Percentiles rank a stretch among this genome's conserved stretches.
These are phyloP conservation scores for Diaporthe capsici DNA, from an alignment of 2,329 filamentous ascomycete genomes.

Conservation along the genomic window DNA sequence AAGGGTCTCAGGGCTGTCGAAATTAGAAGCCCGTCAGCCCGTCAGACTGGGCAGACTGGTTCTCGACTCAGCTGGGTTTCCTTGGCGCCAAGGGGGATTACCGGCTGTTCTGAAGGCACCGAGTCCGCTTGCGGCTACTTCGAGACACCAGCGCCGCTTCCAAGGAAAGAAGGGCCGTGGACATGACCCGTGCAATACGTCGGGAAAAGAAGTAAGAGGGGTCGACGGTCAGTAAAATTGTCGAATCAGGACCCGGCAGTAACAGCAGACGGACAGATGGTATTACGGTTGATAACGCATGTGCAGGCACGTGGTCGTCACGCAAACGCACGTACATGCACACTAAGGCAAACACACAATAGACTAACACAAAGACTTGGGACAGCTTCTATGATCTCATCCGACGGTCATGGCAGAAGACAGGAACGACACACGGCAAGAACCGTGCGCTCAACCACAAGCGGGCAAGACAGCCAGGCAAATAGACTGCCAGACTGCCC, in stretches of 20 bases:
- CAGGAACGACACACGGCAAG: background rate
- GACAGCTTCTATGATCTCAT: background rate
- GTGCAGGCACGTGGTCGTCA: background rate
- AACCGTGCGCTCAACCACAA: background rate
- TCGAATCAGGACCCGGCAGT: background rate
- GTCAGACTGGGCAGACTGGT: background rate
- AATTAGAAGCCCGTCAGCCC: constrained; percentile 5
- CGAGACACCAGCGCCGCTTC: constrained; percentile 15
- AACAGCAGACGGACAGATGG: constrained; percentile 1
- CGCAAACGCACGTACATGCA: background rate
- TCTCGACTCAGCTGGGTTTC: background rate
- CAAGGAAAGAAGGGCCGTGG: background rate
- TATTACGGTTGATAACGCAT: background rate
- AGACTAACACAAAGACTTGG: background rate
- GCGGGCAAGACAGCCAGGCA: background rate
- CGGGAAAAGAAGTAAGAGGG: background rate
- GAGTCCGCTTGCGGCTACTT: constrained; percentile 28
- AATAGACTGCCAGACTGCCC: background rate
- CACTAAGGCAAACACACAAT: background rate
- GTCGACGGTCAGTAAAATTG: background rate
- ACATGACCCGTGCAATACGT: background rate
- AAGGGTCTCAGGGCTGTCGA: background rate
- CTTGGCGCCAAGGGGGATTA: constrained; percentile 23
- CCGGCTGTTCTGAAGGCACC: constrained; percentile 6
- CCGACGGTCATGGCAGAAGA: background rate